Evolutionary conservation across 2,329 filamentous ascomycete genomes (phyloP).

Genomic region (Aschersonia sp.): DNA sequence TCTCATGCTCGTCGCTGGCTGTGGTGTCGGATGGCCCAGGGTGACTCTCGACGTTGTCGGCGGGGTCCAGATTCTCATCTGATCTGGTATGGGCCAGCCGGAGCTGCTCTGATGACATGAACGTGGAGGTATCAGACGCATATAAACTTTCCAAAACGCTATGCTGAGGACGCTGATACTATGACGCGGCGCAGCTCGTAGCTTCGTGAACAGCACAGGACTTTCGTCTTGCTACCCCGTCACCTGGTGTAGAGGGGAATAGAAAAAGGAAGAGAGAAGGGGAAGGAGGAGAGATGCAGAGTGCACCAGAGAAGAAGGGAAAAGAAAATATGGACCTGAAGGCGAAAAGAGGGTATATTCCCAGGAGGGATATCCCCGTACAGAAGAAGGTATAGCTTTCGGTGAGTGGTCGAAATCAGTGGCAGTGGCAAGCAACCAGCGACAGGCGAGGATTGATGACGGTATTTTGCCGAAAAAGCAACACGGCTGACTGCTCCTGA

Average conservation of each 20-base stretch:
- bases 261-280: not conserved
- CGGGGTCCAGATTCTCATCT: conserved; percentile 3
- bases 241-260: not conserved
- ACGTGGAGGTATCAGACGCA: conserved; percentile 1
- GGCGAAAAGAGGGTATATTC: too few relatives aligned
- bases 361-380: too few relatives aligned
- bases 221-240: too few relatives aligned
- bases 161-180: not conserved
- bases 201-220: too few relatives aligned
- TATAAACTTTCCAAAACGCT: not conserved
- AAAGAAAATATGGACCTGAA: too few relatives aligned
- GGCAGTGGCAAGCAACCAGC: not conserved
- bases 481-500: not conserved
- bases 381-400: not conserved
- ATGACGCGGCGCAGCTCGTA: not conserved
- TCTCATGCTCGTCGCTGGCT: not conserved
- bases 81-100: conserved; percentile 3
- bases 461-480: not conserved
- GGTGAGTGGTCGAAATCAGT: not conserved
- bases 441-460: not conserved
- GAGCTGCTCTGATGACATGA: conserved; percentile 6
- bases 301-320: not conserved
- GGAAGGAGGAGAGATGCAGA: not conserved
- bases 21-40: not conserved
- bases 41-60: not conserved